Conservation (phyloP, 2,329 filamentous ascomycete species). For the Leptographium procerum region DNA sequence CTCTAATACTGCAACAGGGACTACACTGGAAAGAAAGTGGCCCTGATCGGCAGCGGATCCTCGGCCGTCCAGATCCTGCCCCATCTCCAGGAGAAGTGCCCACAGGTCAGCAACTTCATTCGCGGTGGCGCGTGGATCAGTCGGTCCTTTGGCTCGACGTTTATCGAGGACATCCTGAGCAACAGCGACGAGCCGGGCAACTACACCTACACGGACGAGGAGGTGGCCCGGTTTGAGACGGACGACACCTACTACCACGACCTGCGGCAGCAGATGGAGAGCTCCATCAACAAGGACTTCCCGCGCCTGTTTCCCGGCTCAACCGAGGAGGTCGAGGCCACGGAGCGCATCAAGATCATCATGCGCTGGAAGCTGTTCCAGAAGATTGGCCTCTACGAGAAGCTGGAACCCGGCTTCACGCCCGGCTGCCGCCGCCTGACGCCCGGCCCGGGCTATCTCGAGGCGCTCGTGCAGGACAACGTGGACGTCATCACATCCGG, state of each 20-base stretch:
- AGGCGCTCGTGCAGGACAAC: slow-evolving; percentile 32
- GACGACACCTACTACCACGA: neutral
- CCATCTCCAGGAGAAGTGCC: slow-evolving; percentile 28
- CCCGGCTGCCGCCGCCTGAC: slow-evolving; percentile 37
- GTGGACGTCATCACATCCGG: slow-evolving; percentile 32
- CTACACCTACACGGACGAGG: slow-evolving; percentile 20
- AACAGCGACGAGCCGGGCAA: slow-evolving; percentile 30
- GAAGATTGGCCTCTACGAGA: slow-evolving; percentile 35
- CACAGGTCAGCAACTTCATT: slow-evolving; percentile 24
- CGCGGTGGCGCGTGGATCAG: slow-evolving; percentile 29
- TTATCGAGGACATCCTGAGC: slow-evolving; percentile 24
- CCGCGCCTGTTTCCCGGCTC: slow-evolving; percentile 25
- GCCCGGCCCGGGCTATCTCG: slow-evolving; percentile 37
- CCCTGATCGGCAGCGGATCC: slow-evolving; percentile 44
- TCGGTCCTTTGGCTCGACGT: slow-evolving; percentile 25
- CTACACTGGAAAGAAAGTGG: slow-evolving; percentile 35
- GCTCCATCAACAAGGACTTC: neutral
- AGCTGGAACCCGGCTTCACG: slow-evolving; percentile 36
- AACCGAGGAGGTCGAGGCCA: slow-evolving; percentile 28
- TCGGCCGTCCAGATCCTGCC: slow-evolving; percentile 41
- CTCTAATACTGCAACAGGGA: too few relatives aligned
- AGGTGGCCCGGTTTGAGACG: neutral
- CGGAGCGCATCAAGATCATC: slow-evolving; percentile 27
- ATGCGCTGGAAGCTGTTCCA: slow-evolving; percentile 34
- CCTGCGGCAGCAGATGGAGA: slow-evolving; percentile 1